Evolutionary conservation across 495 filamentous ascomycete genomes (phyloP), one percentile per base, ranked within the genome.

Genomic region (Aspergillus sclerotioniger): DNA sequence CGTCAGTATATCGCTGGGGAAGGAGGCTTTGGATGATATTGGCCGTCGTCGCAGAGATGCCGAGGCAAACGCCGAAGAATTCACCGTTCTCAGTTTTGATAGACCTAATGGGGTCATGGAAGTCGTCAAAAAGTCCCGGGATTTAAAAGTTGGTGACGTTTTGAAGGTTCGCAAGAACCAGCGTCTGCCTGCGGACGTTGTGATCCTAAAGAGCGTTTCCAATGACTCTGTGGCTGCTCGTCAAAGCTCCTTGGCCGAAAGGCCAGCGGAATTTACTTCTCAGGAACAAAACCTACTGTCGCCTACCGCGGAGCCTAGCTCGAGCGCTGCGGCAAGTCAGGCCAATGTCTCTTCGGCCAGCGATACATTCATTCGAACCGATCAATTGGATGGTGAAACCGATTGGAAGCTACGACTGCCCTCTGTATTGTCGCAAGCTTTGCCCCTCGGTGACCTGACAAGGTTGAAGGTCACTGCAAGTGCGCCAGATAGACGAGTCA

Each of bases 371-470:
- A 97, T 99, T 60, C 84, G 93, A 43, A 99, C 95, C 2, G 95
- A 99, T 70, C 95, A 99, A 68, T 81, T 99, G 9, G 95, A 99
- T 63, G 95, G 95, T 56, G 95, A 99, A 73, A 99, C 95, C 8
- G 95, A 99, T 64, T 99, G 95, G 95, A 99, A 99, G 72, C 79
- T 99, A 35, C 86, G 95, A 5, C 70, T 98, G 3, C 91, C 93
- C 3, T 92, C 92, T 8, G 81, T 88, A 0, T 68, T 96, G 12
- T 92, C 92, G 0, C 95, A 99, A 63, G 75, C 72, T 37, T 76
- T 98, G 6, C 66, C 86, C 5, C 69, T 85, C 3, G 78, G 77
- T 17, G 87, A 92, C 55, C 85, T 95, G 60, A 81, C 84, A 6
- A 82, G 87, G 44, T 76, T 98, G 12, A 84, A 83, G 39, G 80